phyloP scores from a whole-genome alignment of 1,139 yeast genomes.

The Scheffersomyces cryptocercus region DNA sequence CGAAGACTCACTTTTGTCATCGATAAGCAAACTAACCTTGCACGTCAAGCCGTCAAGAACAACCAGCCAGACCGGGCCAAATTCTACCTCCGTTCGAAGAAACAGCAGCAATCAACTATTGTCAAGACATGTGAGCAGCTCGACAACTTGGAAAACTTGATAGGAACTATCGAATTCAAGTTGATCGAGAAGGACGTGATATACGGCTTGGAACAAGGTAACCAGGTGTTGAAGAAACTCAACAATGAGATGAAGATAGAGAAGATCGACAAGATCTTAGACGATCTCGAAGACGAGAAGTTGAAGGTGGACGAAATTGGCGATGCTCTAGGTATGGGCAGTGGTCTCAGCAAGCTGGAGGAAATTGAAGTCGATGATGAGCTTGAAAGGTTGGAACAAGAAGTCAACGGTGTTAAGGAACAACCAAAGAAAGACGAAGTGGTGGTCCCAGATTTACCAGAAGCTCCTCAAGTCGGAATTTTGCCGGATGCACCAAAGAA shows the following conservation, averaged over 20 bases:
- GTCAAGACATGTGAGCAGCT: conserved; percentile 74
- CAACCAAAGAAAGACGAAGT: conserved; percentile 12
- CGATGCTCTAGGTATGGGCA: conserved; percentile 44
- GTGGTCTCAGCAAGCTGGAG: conserved; percentile 51
- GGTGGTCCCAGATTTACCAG: conserved; percentile 13
- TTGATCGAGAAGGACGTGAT: conserved; percentile 83
- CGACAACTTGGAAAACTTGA: conserved; percentile 70
- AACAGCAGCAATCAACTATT: conserved; percentile 74
- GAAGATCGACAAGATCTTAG: conserved; percentile 79
- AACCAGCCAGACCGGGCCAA: conserved; percentile 64
- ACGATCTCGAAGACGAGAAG: conserved; percentile 80
- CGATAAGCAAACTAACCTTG: conserved; percentile 57
- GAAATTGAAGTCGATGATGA: conserved; percentile 72
- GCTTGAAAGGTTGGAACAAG: conserved; percentile 50
- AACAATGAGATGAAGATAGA: conserved; percentile 79
- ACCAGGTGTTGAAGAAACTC: conserved; percentile 66
- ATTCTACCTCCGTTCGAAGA: conserved; percentile 70
- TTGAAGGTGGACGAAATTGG: conserved; percentile 71
- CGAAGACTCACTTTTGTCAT: conserved; percentile 57
- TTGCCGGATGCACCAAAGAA: conserved; percentile 25
- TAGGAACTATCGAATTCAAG: conserved; percentile 83
- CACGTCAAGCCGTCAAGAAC: conserved; percentile 53
- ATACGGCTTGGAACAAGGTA: conserved; percentile 79
- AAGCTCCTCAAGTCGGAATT: conserved; percentile 15
- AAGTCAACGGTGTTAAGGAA: conserved; percentile 26